Percentiles rank a stretch among this genome's conserved stretches.
Conservation (phyloP, 352 stramenopile species). For the Nothophytophthora sp. region DNA sequence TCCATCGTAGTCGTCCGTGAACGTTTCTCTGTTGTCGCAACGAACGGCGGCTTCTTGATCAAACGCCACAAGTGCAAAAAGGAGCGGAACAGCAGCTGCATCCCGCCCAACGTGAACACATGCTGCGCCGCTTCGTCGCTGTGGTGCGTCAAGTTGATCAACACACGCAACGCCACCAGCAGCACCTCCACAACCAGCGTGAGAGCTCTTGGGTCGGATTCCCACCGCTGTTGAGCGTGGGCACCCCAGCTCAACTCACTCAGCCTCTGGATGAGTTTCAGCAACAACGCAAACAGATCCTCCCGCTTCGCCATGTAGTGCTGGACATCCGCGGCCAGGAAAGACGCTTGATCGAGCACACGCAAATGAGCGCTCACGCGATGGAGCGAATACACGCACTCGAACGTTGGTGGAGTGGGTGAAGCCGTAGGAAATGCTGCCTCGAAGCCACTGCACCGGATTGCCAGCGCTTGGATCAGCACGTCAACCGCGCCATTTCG, state of each 20-base stretch:
- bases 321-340: slow-evolving; percentile 52
- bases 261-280: slow-evolving; percentile 41
- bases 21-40: neutral
- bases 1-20: slow-evolving; percentile 5
- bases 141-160: slow-evolving; percentile 85
- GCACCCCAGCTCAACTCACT: slow-evolving; percentile 38
- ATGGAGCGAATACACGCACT: slow-evolving; percentile 31
- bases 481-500: slow-evolving; percentile 36
- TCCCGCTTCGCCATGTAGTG: slow-evolving; percentile 37
- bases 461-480: slow-evolving; percentile 15
- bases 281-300: slow-evolving; percentile 34
- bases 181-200: slow-evolving; percentile 44
- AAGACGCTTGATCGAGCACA: slow-evolving; percentile 75
- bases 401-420: slow-evolving; percentile 4
- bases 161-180: slow-evolving; percentile 46
- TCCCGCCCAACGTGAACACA: slow-evolving; percentile 40
- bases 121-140: slow-evolving; percentile 48
- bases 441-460: slow-evolving; percentile 7
- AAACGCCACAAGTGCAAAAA: slow-evolving; percentile 43
- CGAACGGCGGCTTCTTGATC: neutral
- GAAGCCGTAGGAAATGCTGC: neutral
- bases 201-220: slow-evolving; percentile 25
- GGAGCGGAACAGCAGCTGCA: slow-evolving; percentile 35
- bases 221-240: slow-evolving; percentile 19
- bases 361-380: slow-evolving; percentile 39